Conservation (phyloP, 2,329 filamentous ascomycete genomes). For the Zymoseptoria ardabiliae region DNA sequence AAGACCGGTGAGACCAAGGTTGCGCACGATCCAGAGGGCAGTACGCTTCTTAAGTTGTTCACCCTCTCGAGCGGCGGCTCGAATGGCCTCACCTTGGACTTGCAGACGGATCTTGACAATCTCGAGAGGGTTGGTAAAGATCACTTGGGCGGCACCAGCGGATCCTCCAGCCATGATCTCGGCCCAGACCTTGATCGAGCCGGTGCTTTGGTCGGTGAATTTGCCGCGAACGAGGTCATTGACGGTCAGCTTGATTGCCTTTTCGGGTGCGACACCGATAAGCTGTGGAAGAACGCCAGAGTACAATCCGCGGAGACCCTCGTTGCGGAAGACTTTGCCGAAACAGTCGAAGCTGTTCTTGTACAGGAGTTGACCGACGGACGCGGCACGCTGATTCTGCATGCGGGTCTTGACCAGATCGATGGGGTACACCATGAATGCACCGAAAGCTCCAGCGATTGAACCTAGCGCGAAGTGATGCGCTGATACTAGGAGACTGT, state of each 20-base stretch:
- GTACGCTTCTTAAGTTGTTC: constrained; percentile 79
- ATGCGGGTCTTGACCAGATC: constrained; percentile 97
- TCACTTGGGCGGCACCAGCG: constrained; percentile 90
- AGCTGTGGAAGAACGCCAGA: constrained; percentile 92
- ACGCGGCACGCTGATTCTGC: constrained; percentile 85
- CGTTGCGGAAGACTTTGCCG: constrained; percentile 84
- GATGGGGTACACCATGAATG: constrained; percentile 99
- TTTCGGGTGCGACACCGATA: constrained; percentile 96
- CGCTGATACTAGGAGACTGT: constrained; percentile 63
- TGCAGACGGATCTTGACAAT: constrained; percentile 99
- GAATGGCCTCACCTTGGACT: constrained; percentile 91
- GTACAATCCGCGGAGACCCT: constrained; percentile 83
- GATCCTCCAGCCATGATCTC: constrained; percentile 84
- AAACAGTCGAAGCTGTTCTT: constrained; percentile 97
- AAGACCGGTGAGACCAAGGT: constrained; percentile 84
- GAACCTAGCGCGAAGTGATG: constrained; percentile 90
- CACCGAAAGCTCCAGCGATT: constrained; percentile 89
- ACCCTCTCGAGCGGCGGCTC: constrained; percentile 61
- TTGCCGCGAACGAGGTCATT: constrained; percentile 82
- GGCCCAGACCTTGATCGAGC: constrained; percentile 60
- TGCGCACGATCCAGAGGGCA: constrained; percentile 95
- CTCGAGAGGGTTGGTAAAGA: constrained; percentile 96
- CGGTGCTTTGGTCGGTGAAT: constrained; percentile 66
- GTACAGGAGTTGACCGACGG: constrained; percentile 81
- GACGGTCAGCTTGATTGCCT: constrained; percentile 97